phyloP scores from a whole-genome alignment of 2,329 filamentous ascomycete species.

The Botrytis porri region DNA sequence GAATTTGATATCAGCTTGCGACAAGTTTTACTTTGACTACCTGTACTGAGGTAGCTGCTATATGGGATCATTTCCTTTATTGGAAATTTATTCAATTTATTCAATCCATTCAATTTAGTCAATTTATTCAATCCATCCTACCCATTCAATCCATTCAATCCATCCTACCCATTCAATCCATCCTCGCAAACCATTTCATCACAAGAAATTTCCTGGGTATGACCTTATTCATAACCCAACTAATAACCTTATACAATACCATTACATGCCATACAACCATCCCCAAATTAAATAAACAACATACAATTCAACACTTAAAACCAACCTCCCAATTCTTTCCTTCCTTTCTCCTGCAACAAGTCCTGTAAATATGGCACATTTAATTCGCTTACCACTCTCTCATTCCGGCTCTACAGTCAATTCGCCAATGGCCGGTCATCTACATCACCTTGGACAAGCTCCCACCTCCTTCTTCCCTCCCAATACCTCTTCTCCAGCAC shows the following conservation, averaged over 20 bases:
- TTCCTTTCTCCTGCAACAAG: conserved; percentile 34
- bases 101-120: neutral
- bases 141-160: neutral
- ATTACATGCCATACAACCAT: neutral
- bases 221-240: neutral
- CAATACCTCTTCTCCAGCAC: conserved; percentile 3
- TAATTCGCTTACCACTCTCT: conserved; percentile 18
- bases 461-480: conserved; percentile 5
- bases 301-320: conserved; percentile 22
- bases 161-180: neutral
- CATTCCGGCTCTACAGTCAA: conserved; percentile 14
- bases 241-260: neutral
- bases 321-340: conserved; percentile 32
- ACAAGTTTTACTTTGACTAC: neutral
- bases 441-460: neutral
- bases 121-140: neutral
- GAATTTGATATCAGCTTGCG: conserved; percentile 1
- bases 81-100: neutral
- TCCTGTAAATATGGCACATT: conserved; percentile 25
- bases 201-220: neutral
- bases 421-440: conserved; percentile 25
- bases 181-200: neutral
- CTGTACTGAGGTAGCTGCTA: neutral
- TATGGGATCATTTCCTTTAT: neutral
- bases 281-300: neutral